Base-by-base conservation (phyloP, 306 rosid genomes). In the Abrus precatorius region DNA sequence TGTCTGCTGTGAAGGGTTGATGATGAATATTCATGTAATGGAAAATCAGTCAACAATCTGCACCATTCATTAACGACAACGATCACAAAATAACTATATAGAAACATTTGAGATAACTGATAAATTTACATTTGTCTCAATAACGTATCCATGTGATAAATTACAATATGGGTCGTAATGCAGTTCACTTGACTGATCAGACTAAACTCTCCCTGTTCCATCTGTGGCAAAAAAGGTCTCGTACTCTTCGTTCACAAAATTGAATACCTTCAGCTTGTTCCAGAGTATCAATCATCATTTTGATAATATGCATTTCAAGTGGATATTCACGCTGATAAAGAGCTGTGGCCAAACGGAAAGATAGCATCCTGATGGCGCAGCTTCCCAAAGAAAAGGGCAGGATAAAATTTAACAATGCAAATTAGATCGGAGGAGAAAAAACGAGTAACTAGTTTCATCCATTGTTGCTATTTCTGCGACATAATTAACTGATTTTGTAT, bases 71-170 rank as follows among this genome's bases (percentile, higher is more conserved):
- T 29, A 13, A 44, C 66, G 33, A 59, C 52, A 56, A 27, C 3
- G 49, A 65, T 50, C 36, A 63, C 69, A 72, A 43, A 20, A 27
- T 59, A 57, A 34, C 40, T 69, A 48, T 7, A 64, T 34, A 30
- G 66, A 77, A 12, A 80, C 52, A 61, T 63, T 63, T 43, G 65
- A 40, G 36, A 53, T 30, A 62, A 41, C 49, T 79, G 65, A 78
- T 29, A 44, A 61, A 74, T 82, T 72, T 60, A 78, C 84, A 85
- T 69, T 30, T 70, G 29, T 81, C 85, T 66, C 48, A 33, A 74
- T n/a, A 61, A 70, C 44, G 33, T 65, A 69, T 71, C 80, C 80
- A 60, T 28, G 8, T 71, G 57, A 63, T 13, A 45, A 80, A 70
- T 12, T 79, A 63, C 73, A 69, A 30, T 69, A 14, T 13, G 53